Conservation (phyloP, 768 basidiomycete species). For the Phaeolepiota aurea region DNA sequence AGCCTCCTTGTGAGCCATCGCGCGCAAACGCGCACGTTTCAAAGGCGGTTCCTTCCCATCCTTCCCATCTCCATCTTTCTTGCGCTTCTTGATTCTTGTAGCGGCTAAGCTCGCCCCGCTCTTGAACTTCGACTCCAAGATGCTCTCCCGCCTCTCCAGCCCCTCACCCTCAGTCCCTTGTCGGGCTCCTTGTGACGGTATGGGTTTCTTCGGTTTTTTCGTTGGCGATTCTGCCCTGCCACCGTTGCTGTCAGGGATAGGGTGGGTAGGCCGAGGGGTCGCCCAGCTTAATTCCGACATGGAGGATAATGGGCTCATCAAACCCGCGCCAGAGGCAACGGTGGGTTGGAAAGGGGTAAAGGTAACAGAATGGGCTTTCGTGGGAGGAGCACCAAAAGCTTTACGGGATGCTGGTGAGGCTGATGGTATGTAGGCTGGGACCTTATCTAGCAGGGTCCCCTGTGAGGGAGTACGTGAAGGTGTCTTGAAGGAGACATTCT, state of each 20-base stretch:
- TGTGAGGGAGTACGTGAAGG: too few species aligned
- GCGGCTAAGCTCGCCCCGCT: constrained; percentile 14
- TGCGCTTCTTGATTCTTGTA: constrained; percentile 24
- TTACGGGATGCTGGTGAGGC: too few species aligned
- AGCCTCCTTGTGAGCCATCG: constrained; percentile 1
- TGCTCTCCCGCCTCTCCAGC: background rate
- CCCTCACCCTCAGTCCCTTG: background rate
- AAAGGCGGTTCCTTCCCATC: constrained; percentile 18
- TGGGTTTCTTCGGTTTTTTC: background rate
- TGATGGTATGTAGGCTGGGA: too few species aligned
- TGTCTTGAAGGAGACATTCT: too few species aligned
- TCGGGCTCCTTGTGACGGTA: background rate
- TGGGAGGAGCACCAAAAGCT: too few species aligned
- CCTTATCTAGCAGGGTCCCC: too few species aligned
- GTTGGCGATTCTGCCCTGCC: constrained; percentile 1
- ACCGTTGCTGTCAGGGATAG: background rate
- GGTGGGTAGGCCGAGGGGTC: background rate
- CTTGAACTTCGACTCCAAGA: background rate
- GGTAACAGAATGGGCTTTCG: too few species aligned
- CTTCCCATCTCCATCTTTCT: constrained; percentile 9
- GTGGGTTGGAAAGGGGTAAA: too few species aligned
- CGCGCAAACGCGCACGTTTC: constrained; percentile 17
- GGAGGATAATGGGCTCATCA: background rate
- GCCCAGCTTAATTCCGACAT: background rate
- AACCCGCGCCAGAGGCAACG: too few species aligned